A percentile compares a stretch with the other conserved stretches of the same genome.
Evolutionary conservation across 163 green algal genomes (phyloP).

Genomic region (Chlorella variabilis): DNA sequence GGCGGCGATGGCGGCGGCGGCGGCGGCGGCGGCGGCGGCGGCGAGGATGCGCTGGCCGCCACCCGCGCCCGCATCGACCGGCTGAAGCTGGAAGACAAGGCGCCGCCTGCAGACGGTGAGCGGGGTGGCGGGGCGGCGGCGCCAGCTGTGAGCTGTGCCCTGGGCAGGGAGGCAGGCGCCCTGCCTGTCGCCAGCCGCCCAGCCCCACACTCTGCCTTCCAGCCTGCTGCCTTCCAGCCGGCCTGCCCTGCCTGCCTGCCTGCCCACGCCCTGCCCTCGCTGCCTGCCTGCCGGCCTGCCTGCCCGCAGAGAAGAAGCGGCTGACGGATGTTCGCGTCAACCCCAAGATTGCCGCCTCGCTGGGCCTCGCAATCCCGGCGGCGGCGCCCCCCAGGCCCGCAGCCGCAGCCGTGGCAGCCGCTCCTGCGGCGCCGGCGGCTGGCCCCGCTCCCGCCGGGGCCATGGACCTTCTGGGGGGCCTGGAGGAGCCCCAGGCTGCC

Average conservation of each 20-base stretch:
- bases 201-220: no score
- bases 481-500: constrained; percentile 41
- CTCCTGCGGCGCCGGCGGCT: constrained; percentile 14
- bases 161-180: no score
- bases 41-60: constrained; percentile 68
- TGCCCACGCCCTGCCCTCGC: no score
- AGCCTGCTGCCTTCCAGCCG: not conserved
- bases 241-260: not conserved
- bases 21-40: constrained; percentile 18
- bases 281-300: not conserved
- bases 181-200: no score
- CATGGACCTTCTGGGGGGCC: constrained; percentile 63
- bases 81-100: constrained; percentile 62
- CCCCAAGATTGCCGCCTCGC: constrained; percentile 76
- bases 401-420: not conserved
- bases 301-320: constrained; percentile 64
- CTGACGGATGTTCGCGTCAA: constrained; percentile 83
- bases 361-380: constrained; percentile 52
- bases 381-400: not conserved
- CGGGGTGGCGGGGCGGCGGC: not conserved
- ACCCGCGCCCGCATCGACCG: constrained; percentile 81
- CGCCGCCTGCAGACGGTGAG: not conserved
- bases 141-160: no score
- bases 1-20: constrained; percentile 32
- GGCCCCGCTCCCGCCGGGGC: not conserved